Conservation (phyloP, 2,329 filamentous ascomycete genomes). For the Venturiaceae sp. region DNA sequence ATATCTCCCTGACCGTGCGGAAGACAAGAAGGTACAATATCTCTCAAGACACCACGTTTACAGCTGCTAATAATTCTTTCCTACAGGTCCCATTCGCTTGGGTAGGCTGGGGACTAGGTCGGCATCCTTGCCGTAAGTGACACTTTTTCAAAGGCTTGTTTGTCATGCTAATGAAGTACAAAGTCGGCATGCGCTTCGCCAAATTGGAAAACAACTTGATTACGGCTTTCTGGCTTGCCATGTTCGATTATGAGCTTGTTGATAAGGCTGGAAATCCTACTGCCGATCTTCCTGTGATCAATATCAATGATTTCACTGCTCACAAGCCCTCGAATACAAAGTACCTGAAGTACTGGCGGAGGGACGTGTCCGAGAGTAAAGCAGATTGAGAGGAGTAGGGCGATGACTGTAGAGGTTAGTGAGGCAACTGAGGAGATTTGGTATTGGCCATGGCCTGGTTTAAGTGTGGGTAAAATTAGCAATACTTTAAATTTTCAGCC, state of each 20-base stretch:
- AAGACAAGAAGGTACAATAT: conserved; percentile 31
- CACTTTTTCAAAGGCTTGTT: not conserved
- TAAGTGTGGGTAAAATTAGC: too few species aligned
- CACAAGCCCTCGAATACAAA: not conserved
- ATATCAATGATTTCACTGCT: not conserved
- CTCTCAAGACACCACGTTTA: not conserved
- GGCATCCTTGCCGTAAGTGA: conserved; percentile 21
- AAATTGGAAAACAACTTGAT: conserved; percentile 44
- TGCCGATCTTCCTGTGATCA: conserved; percentile 16
- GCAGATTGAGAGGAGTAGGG: too few species aligned
- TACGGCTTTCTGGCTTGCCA: conserved; percentile 38
- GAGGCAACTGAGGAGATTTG: too few species aligned
- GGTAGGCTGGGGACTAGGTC: conserved; percentile 27
- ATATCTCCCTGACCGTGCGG: conserved; percentile 36
- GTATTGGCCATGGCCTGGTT: too few species aligned
- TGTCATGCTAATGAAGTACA: not conserved
- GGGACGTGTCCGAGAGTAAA: too few species aligned
- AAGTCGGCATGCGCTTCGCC: conserved; percentile 38
- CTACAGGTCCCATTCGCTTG: conserved; percentile 16
- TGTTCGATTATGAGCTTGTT: conserved; percentile 37
- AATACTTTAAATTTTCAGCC: too few species aligned
- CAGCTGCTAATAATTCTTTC: not conserved
- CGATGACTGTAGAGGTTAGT: too few species aligned
- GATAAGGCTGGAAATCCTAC: conserved; percentile 28
- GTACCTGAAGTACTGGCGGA: not conserved